Conservation (phyloP, 805 yeast genomes). For the Sungouiozyma ichnusensis region DNA sequence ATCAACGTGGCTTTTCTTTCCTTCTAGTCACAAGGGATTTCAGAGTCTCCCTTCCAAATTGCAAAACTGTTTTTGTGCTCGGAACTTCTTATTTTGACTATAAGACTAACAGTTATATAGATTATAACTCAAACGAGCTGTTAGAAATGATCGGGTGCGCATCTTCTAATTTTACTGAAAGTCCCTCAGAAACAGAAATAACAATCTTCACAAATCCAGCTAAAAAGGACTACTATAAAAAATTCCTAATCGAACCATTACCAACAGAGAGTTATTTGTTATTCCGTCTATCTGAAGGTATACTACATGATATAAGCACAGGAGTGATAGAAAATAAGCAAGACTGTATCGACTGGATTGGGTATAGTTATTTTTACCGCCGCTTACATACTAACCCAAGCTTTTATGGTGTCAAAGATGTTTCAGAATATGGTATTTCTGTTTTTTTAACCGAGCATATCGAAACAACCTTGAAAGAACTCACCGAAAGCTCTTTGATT, state of each 20-base stretch:
- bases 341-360: constrained; percentile 84
- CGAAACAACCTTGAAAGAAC: constrained; percentile 57
- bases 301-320: constrained; percentile 65
- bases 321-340: constrained; percentile 57
- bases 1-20: constrained; percentile 40
- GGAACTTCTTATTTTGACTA: constrained; percentile 71
- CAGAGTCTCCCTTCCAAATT: constrained; percentile 38
- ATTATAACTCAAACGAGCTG: constrained; percentile 55
- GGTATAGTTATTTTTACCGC: constrained; percentile 73
- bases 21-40: constrained; percentile 56
- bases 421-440: constrained; percentile 58
- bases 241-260: constrained; percentile 60
- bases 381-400: constrained; percentile 77
- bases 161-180: constrained; percentile 23
- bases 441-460: constrained; percentile 76
- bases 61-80: constrained; percentile 47
- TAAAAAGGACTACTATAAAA: constrained; percentile 52
- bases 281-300: constrained; percentile 49
- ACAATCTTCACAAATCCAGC: constrained; percentile 47
- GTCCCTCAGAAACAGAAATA: constrained; percentile 24
- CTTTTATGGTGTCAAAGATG: constrained; percentile 68
- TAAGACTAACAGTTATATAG: constrained; percentile 56
- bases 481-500: constrained; percentile 50
- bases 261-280: constrained; percentile 77
- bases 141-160: constrained; percentile 49